Evolutionary conservation across 1,139 yeast species (phyloP).

Genomic region (Yamadazyma friedrichii): DNA sequence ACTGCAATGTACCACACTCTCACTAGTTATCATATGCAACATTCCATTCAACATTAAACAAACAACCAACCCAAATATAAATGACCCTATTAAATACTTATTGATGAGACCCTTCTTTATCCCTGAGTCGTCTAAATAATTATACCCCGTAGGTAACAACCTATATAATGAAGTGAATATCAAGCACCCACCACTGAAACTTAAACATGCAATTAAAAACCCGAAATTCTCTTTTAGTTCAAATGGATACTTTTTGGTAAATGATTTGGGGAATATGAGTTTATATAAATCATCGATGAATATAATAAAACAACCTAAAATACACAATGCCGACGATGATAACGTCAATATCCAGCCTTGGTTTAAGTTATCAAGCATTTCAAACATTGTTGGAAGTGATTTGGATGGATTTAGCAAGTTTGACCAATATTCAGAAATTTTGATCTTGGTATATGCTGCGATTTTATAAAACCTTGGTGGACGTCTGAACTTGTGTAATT

Average conservation of each 20-base stretch:
- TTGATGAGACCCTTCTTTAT: conserved; percentile 1
- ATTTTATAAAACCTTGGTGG: background rate
- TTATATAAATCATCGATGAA: conserved; percentile 49
- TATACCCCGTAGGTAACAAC: conserved; percentile 67
- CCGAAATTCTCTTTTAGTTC: conserved; percentile 56
- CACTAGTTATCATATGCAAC: conserved; percentile 74
- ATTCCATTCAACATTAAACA: conserved; percentile 61
- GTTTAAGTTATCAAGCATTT: conserved; percentile 1
- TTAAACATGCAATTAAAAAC: conserved; percentile 63
- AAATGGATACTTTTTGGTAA: conserved; percentile 47
- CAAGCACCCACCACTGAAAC: conserved; percentile 77
- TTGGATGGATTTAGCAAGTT: background rate
- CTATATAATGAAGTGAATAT: conserved; percentile 73
- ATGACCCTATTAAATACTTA: conserved; percentile 47
- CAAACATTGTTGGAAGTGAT: background rate
- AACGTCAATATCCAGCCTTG: conserved; percentile 60
- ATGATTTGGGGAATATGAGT: conserved; percentile 35
- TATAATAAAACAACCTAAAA: conserved; percentile 57
- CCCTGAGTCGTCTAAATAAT: conserved; percentile 19
- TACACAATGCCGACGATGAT: conserved; percentile 57
- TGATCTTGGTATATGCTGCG: too few species aligned
- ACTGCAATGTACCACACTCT: conserved; percentile 82
- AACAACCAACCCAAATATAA: conserved; percentile 55
- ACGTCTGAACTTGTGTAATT: background rate
- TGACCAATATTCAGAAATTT: background rate